Base-by-base conservation (phyloP, 352 stramenopile genomes). In the Globisporangium spinosum region DNA sequence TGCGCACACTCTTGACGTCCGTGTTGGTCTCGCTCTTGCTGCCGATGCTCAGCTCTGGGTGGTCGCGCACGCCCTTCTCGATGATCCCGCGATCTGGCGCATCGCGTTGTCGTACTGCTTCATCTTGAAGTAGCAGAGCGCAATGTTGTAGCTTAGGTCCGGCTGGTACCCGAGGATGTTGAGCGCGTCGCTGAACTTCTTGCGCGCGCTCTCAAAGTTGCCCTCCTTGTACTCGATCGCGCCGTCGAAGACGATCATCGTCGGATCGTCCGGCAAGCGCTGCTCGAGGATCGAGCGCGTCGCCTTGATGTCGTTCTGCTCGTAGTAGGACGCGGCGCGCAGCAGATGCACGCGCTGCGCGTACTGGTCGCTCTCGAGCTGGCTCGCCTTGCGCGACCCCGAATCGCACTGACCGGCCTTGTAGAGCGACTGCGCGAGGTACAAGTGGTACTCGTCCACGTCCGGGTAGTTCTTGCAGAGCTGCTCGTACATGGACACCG, bases 371-470 rank as follows among this genome's bases (percentile, higher is more conserved):
- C 81, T 89, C 61, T 95, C 87, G 15, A 97, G 75, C 60, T 94
- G 87, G 63, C 85, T 93, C 15, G 85, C 84, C 65, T 89, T 89
- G 64, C 86, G 86, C 9, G 86, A 92, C 55, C 84, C 86, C 25
- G 83, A 75, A 55, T 94, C 86, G 72, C 91, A 94, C 64, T 94
- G 86, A 0, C 84, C 86, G 2, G 83, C 82, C 77, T 98, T 98
- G 77, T 98, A 98, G 32, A 98, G 78, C 55, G 89, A 90, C 77
- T 99, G 97, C n/a, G 94, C 93, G 62, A 98, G 88, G 77, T 98
- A 98, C 32, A 98, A 70, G 51, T 97, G 86, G 78, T 99, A 99
- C 70, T 99, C 94, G 70, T 98, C 94, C 27, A 98, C 89, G 59
- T 97, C 87, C 1, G 96, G 97, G 75, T 94, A 98, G 58, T 95